These are phyloP conservation scores for Thermoascus crustaceus DNA, from an alignment of 2,329 filamentous ascomycete genomes.

Conservation along the genomic window DNA sequence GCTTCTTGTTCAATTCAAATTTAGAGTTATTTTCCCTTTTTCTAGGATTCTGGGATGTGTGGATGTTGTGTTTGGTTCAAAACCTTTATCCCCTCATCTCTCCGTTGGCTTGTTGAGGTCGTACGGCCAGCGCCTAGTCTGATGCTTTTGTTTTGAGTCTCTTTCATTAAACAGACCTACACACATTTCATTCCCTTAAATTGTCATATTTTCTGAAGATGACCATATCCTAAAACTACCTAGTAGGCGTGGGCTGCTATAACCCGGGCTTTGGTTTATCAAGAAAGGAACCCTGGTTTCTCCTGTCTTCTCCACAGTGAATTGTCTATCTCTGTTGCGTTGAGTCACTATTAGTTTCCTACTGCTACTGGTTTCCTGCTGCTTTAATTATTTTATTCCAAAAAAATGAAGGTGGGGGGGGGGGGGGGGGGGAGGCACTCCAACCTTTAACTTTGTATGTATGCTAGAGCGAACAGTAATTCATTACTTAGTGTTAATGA, in stretches of 20 bases:
- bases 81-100: slow-evolving; percentile 15
- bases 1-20: slow-evolving; percentile 1
- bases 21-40: slow-evolving; percentile 2
- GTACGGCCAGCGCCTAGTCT: slow-evolving; percentile 7
- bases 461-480: no score
- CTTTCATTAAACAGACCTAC: slow-evolving; percentile 16
- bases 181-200: slow-evolving; percentile 20
- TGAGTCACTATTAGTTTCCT: no score
- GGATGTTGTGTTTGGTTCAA: slow-evolving; percentile 14
- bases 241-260: slow-evolving; percentile 16
- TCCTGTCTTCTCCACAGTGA: slow-evolving; percentile 7
- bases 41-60: slow-evolving; percentile 17
- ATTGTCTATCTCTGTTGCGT: slow-evolving; percentile 5
- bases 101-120: slow-evolving; percentile 17
- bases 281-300: slow-evolving; percentile 6
- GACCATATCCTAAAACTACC: slow-evolving; percentile 14
- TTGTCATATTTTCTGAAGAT: slow-evolving; percentile 21
- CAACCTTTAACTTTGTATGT: no score
- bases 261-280: slow-evolving; percentile 22
- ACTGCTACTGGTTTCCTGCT: no score
- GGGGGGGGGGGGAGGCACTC: no score
- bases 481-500: no score
- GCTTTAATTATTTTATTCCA: no score
- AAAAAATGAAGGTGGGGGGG: no score
- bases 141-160: slow-evolving; percentile 16